These are phyloP conservation scores for Cercospora zeina DNA, from an alignment of 2,329 filamentous ascomycete genomes.

Conservation along the genomic window DNA sequence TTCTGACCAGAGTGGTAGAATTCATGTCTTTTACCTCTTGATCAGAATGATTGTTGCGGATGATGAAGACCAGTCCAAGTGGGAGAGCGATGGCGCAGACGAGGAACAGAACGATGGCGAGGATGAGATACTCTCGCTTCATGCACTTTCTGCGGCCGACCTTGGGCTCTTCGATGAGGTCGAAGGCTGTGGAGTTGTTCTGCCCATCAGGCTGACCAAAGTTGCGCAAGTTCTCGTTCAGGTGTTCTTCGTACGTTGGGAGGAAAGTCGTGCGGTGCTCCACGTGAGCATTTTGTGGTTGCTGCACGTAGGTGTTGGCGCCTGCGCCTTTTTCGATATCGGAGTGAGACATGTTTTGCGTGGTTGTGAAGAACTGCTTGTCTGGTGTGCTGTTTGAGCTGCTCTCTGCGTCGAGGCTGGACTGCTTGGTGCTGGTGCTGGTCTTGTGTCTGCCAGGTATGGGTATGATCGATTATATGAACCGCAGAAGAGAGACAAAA, in stretches of 20 bases:
- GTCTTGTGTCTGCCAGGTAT: neutral
- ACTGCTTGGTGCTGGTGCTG: neutral
- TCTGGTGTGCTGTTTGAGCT: neutral
- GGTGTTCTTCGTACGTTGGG: conserved; percentile 18
- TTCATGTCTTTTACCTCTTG: conserved; percentile 17
- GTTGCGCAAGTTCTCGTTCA: conserved; percentile 20
- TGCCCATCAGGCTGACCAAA: conserved; percentile 16
- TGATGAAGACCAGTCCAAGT: conserved; percentile 7
- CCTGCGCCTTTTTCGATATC: conserved; percentile 17
- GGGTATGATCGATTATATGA: neutral
- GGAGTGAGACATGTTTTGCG: conserved; percentile 14
- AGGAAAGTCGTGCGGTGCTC: conserved; percentile 11
- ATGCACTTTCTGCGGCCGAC: conserved; percentile 16
- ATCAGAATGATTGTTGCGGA: conserved; percentile 5
- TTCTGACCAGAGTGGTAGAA: neutral
- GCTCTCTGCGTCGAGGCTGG: neutral
- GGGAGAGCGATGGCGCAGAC: conserved; percentile 15
- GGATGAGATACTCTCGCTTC: conserved; percentile 21
- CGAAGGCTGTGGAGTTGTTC: conserved; percentile 14
- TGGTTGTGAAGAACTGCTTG: conserved; percentile 2
- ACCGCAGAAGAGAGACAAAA: neutral
- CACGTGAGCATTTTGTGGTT: conserved; percentile 6
- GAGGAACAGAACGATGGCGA: conserved; percentile 11
- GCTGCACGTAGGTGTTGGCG: conserved; percentile 4
- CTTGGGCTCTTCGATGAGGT: conserved; percentile 18